These are phyloP conservation scores for Aphanomyces invadans DNA, from an alignment of 352 stramenopile species.

Conservation along the genomic window DNA sequence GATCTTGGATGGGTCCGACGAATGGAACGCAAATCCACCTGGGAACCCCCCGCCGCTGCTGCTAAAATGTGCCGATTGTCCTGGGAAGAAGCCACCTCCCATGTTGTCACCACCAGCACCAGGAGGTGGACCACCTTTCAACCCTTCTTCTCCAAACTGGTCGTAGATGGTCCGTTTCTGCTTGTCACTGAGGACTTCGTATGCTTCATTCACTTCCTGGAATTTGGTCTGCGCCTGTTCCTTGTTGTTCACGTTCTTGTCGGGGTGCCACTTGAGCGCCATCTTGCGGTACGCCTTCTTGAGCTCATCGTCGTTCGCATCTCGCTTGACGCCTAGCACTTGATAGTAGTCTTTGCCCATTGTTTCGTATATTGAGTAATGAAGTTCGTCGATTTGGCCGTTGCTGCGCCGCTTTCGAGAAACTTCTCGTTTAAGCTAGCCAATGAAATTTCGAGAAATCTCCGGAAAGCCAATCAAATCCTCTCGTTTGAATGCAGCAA, in stretches of 20 bases:
- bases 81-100: slow-evolving; percentile 29
- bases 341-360: slow-evolving; percentile 87
- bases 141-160: slow-evolving; percentile 87
- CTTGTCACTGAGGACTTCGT: slow-evolving; percentile 90
- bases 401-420: slow-evolving; percentile 9
- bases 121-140: slow-evolving; percentile 50
- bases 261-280: slow-evolving; percentile 88
- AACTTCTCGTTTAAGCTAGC: slow-evolving; percentile 1
- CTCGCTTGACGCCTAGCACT: slow-evolving; percentile 56
- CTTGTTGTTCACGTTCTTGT: slow-evolving; percentile 87
- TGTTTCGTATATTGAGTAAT: background rate
- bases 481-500: background rate
- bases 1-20: slow-evolving; percentile 76
- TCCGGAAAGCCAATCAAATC: slow-evolving; percentile 26
- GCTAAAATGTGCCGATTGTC: slow-evolving; percentile 14
- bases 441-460: slow-evolving; percentile 30
- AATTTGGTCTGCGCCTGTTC: slow-evolving; percentile 86
- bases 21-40: slow-evolving; percentile 60
- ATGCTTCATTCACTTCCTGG: slow-evolving; percentile 88
- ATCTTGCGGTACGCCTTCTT: slow-evolving; percentile 86
- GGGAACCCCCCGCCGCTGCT: slow-evolving; percentile 32
- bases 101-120: slow-evolving; percentile 28
- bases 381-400: background rate
- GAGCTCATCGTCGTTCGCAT: slow-evolving; percentile 65
- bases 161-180: slow-evolving; percentile 90